A percentile compares a stretch with the other conserved stretches of the same genome.
phyloP scores from a whole-genome alignment of 1,284 basidiomycete genomes.

The Tilletiopsis washingtonensis region DNA sequence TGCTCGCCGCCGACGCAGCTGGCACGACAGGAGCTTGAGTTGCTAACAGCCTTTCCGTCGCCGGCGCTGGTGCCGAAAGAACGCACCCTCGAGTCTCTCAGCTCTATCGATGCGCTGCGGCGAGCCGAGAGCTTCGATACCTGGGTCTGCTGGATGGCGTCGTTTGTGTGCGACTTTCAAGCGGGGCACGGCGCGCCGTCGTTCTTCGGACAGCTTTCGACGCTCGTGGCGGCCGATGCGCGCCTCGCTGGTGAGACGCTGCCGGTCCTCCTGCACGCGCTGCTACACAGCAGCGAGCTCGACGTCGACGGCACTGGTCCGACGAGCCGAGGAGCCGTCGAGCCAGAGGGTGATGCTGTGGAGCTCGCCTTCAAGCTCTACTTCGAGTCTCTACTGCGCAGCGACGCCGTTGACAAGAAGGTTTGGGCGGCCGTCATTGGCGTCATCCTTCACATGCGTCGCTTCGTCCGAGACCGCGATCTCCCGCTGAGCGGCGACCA shows the following conservation, averaged over 20 bases:
- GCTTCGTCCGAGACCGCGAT: constrained; percentile 49
- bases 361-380: too few relatives aligned
- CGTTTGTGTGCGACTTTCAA: constrained; percentile 59
- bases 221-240: constrained; percentile 56
- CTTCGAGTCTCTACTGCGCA: too few relatives aligned
- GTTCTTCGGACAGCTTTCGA: constrained; percentile 64
- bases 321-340: too few relatives aligned
- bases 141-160: constrained; percentile 64
- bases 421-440: constrained; percentile 65
- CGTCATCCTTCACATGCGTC: constrained; percentile 70
- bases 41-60: constrained; percentile 49
- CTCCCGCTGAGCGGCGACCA: constrained; percentile 57
- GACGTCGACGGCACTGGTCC: too few relatives aligned
- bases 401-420: too few relatives aligned
- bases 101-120: constrained; percentile 14
- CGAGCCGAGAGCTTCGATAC: constrained; percentile 52
- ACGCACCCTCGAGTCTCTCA: not conserved
- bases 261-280: constrained; percentile 67
- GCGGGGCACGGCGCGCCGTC: constrained; percentile 50
- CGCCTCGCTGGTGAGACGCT: constrained; percentile 62
- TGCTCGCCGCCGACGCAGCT: too few relatives aligned
- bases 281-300: constrained; percentile 3
- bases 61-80: not conserved
- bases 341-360: too few relatives aligned
- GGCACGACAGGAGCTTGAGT: too few relatives aligned